Base-by-base conservation (phyloP, 2,329 filamentous ascomycete species). In the Colletotrichum camelliae region DNA sequence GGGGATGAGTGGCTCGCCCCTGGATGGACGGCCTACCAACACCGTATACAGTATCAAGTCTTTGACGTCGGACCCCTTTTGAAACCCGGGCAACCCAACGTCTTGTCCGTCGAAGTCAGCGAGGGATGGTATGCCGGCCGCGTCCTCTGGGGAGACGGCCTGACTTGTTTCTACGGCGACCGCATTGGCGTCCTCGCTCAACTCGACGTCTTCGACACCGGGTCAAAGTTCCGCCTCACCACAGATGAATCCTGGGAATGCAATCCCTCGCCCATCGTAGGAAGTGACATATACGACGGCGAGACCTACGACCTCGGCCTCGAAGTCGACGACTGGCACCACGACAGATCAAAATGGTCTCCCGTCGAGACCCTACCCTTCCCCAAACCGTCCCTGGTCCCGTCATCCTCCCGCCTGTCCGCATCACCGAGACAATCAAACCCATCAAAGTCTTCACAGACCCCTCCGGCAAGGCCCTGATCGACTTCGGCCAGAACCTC, bases 401-500 rank as follows among this genome's bases (percentile, higher is more conserved):
- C 86, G 5, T 83, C 87, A 0, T 84, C 87, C 72, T 84, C 81
- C 84, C 88, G 4, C 88, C 88, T 1, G 85, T 90, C 0, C 83
- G 86, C 13, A 85, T 81, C 24, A 82, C 55, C 43, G 82, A 80
- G 75, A 78, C 76, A 0, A 15, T 83, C 9, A 83, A 77, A 79
- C 85, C 79, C 18, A 67, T 72, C 9, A 61, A 77, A 24, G 80
- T 84, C 55, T 83, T 83, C 21, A 80, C 74, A 72, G 78, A 85
- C 0, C 81, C 83, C 0, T 84, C 85, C 0, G 87, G 88, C 1
- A 89, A 88, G 76, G 85, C 81, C 0, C 80, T 91, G 2, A 74
- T 92, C 6, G 89, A 92, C 76, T 91, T 92, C 79, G 90, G 90
- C 3, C 90, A 92, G 78, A 92, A 92, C 77, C 81, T 92, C 0